phyloP scores from a whole-genome alignment of 2,329 filamentous ascomycete species.

The Cercospora sp. region DNA sequence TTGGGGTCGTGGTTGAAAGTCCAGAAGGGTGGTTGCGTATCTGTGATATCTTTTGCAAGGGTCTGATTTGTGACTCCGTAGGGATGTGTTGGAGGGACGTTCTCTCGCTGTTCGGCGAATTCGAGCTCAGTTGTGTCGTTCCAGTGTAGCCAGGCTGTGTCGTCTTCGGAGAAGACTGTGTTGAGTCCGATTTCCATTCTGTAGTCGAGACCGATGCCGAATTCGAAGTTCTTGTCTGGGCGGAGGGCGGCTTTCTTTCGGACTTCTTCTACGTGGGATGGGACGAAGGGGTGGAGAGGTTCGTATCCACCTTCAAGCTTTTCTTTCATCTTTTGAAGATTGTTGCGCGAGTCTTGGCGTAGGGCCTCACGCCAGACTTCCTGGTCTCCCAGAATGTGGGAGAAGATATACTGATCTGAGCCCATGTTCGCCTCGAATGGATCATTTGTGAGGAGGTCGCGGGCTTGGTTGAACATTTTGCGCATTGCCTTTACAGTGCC shows the following conservation, averaged over 20 bases:
- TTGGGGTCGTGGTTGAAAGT: conserved; percentile 26
- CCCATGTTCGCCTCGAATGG: conserved; percentile 33
- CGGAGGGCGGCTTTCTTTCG: conserved; percentile 38
- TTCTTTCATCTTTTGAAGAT: conserved; percentile 13
- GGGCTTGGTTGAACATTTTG: conserved; percentile 34
- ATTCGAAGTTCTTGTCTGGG: conserved; percentile 44
- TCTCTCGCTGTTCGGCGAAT: conserved; percentile 18
- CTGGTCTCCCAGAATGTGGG: conserved; percentile 37
- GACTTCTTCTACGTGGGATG: conserved; percentile 27
- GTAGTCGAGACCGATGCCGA: conserved; percentile 36
- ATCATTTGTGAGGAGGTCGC: conserved; percentile 32
- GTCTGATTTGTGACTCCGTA: conserved; percentile 13
- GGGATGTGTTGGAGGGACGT: conserved; percentile 8
- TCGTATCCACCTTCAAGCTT: conserved; percentile 18
- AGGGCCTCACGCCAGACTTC: conserved; percentile 35
- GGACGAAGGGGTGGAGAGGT: conserved; percentile 19
- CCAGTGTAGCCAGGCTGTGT: conserved; percentile 32
- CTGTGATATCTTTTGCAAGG: conserved; percentile 29
- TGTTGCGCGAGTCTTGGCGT: conserved; percentile 41
- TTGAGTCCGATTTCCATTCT: conserved; percentile 30
- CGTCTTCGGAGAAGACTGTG: conserved; percentile 32
- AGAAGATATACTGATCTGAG: conserved; percentile 41
- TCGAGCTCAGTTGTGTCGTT: conserved; percentile 20
- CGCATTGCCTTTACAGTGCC: conserved; percentile 33
- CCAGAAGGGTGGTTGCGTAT: conserved; percentile 28